These are phyloP conservation scores for Eutypella sp. DNA, from an alignment of 2,329 filamentous ascomycete species.

Conservation along the genomic window DNA sequence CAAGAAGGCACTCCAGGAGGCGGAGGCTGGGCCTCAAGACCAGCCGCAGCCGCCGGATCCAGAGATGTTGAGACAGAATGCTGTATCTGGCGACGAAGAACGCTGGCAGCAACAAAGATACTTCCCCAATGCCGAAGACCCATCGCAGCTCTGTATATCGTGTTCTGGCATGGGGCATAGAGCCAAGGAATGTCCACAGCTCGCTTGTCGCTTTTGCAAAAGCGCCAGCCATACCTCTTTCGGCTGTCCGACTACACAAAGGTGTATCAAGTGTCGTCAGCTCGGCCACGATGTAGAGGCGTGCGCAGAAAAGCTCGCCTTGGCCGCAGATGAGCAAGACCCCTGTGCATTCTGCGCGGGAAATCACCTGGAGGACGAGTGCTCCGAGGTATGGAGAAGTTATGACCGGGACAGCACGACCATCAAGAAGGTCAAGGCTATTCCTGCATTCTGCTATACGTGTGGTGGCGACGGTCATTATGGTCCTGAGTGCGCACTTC, in stretches of 20 bases:
- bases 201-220: constrained; percentile 45
- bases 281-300: constrained; percentile 49
- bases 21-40: constrained; percentile 24
- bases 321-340: constrained; percentile 47
- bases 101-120: constrained; percentile 39
- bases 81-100: constrained; percentile 22
- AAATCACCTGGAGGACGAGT: constrained; percentile 55
- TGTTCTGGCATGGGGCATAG: constrained; percentile 47
- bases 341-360: constrained; percentile 58
- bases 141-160: constrained; percentile 43
- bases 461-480: constrained; percentile 54
- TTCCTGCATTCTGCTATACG: constrained; percentile 50
- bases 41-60: constrained; percentile 23
- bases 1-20: constrained; percentile 5
- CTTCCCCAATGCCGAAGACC: constrained; percentile 44
- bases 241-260: constrained; percentile 44
- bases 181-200: constrained; percentile 38
- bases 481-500: constrained; percentile 47
- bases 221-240: constrained; percentile 41
- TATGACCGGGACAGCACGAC: constrained; percentile 38
- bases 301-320: constrained; percentile 53
- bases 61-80: not conserved
- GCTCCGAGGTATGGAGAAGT: constrained; percentile 56
- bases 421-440: constrained; percentile 42
- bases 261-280: constrained; percentile 58